Percentiles rank a stretch among this genome's conserved stretches.
These are phyloP conservation scores for Suhomyces pyralidae DNA, from an alignment of 805 yeast species.

Conservation along the genomic window DNA sequence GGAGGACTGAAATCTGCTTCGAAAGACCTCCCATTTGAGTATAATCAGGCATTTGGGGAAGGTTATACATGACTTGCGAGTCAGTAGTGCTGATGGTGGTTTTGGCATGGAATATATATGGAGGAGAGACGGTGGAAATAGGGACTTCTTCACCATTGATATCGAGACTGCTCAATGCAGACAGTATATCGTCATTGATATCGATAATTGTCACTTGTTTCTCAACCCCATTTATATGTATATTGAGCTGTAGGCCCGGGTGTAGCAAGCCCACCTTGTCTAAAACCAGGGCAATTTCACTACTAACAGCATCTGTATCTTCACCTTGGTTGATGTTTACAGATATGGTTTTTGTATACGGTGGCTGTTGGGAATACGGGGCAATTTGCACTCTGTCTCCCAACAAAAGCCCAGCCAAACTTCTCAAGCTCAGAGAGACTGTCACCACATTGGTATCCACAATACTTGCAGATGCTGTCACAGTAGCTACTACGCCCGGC, in stretches of 20 bases:
- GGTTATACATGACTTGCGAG: constrained; percentile 31
- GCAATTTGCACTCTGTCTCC: constrained; percentile 48
- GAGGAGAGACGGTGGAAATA: constrained; percentile 43
- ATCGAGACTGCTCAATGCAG: constrained; percentile 30
- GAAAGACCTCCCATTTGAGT: constrained; percentile 73
- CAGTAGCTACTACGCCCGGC: constrained; percentile 45
- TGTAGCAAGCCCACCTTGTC: constrained; percentile 58
- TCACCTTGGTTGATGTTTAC: constrained; percentile 10
- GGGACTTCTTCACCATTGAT: constrained; percentile 15
- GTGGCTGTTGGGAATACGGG: constrained; percentile 50
- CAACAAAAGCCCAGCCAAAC: constrained; percentile 40
- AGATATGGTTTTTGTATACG: constrained; percentile 19
- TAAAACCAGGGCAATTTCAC: constrained; percentile 38
- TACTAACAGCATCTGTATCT: constrained; percentile 16
- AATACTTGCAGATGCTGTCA: constrained; percentile 32
- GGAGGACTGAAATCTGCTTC: constrained; percentile 57
- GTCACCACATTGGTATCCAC: constrained; percentile 27
- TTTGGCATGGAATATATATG: constrained; percentile 38
- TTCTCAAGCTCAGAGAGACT: constrained; percentile 25
- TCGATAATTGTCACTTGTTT: constrained; percentile 17
- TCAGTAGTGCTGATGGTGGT: constrained; percentile 5
- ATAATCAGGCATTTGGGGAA: constrained; percentile 47
- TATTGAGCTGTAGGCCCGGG: constrained; percentile 48
- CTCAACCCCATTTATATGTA: constrained; percentile 17
- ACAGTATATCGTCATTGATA: constrained; percentile 32